Conservation (phyloP, 768 basidiomycete genomes). For the Pleurotus cornucopiae region DNA sequence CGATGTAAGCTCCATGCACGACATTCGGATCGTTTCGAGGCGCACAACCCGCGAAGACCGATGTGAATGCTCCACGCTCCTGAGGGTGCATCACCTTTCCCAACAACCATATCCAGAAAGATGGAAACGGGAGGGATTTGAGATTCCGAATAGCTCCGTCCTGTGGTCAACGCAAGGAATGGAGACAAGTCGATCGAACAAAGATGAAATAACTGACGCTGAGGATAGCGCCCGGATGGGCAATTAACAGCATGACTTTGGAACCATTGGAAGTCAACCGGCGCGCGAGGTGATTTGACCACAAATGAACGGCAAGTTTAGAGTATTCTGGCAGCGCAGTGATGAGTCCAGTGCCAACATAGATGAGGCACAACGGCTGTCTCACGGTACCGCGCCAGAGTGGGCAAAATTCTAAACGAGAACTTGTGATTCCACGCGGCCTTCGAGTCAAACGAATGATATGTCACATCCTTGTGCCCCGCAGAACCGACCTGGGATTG, state of each 20-base stretch:
- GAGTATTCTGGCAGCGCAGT: slow-evolving; percentile 16
- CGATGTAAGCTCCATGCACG: slow-evolving; percentile 33
- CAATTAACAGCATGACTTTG: slow-evolving; percentile 30
- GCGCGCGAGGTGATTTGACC: slow-evolving; percentile 19
- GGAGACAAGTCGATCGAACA: slow-evolving; percentile 5
- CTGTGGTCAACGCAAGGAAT: slow-evolving; percentile 3
- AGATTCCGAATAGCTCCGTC: slow-evolving; percentile 17
- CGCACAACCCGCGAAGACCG: slow-evolving; percentile 17
- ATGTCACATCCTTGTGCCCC: slow-evolving; percentile 13
- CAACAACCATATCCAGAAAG: slow-evolving; percentile 20
- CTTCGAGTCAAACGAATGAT: slow-evolving; percentile 14
- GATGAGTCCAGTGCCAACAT: neutral
- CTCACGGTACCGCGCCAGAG: slow-evolving; percentile 29
- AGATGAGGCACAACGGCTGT: neutral
- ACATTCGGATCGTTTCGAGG: slow-evolving; percentile 22
- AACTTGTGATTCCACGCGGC: slow-evolving; percentile 34
- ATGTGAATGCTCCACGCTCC: slow-evolving; percentile 16
- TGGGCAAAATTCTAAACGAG: slow-evolving; percentile 14
- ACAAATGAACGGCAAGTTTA: slow-evolving; percentile 16
- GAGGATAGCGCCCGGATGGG: slow-evolving; percentile 35
- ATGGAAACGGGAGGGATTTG: slow-evolving; percentile 14
- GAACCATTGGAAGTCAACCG: slow-evolving; percentile 12
- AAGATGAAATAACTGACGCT: slow-evolving; percentile 1
- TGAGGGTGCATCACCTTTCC: slow-evolving; percentile 19
- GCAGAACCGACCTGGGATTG: slow-evolving; percentile 28